Evolutionary conservation across 1,139 yeast genomes (phyloP), one percentile per base, ranked within the genome.

Genomic region (Saccharomyces pastorianus): DNA sequence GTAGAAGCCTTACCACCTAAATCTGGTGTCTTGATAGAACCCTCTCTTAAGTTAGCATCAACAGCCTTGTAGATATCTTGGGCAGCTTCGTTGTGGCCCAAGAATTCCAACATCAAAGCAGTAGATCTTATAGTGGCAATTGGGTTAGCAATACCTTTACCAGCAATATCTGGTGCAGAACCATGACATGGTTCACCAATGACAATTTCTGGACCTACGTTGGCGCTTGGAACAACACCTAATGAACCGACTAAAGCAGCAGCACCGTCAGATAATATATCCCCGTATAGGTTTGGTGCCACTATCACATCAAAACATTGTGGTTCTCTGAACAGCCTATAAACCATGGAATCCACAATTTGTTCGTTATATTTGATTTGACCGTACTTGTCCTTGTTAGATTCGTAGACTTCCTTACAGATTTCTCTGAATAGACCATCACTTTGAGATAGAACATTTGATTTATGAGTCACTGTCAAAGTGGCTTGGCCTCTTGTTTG

Each of bases 141-240:
- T 62, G 99, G 99, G 80, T 93, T 93, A 57, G 98, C 47, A 23
- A 51, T 51, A 51, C 53, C 53, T 23, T 34, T 51, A 26, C 53
- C 53, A 14, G 53, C 53, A 20, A 51, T 51, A 28, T 51, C 53
- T 13, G 53, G 53, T 9, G 53, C 53, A 57, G 96, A 88, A 58
- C 99, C 99, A 74, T 93, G 99, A 72, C 98, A 91, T 68, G 99
- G 99, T 75, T 93, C 99, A 71, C 99, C 99, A 71, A 93, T 90
- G 60, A 95, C 97, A 69, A 93, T 93, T 71, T 79, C 76, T 69
- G 90, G 96, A 67, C 99, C 99, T 55, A 93, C 99, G 68, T 93
- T 93, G 61, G 98, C 98, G 55, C 96, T 86, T 65, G 99, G 99
- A 58, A 95, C 98, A 56, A 93, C 96, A 69, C 99, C 99, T 61